phyloP scores from a whole-genome alignment of 441 rosid species.

The Cnidoscolus chayamansa region DNA sequence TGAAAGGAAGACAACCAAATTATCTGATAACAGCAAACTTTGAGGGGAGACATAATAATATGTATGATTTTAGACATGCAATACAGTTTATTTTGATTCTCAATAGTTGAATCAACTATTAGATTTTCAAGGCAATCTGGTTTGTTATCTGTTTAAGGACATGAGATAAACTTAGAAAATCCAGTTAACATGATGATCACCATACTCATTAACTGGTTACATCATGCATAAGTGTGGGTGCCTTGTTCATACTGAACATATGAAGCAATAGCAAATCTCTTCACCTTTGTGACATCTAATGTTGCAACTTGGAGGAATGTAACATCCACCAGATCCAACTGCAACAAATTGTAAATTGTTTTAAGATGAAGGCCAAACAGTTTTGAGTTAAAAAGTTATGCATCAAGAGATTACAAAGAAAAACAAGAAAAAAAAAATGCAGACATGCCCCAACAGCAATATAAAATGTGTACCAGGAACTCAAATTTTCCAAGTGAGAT shows the following conservation, averaged over 20 bases:
- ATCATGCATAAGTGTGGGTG: not conserved
- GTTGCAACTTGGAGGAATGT: conserved; percentile 54
- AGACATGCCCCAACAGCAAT: not conserved
- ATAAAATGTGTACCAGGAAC: not conserved
- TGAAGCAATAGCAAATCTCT: conserved; percentile 12
- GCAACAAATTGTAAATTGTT: conserved; percentile 32
- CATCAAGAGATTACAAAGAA: not conserved
- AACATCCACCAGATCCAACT: conserved; percentile 63
- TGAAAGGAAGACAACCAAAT: not conserved
- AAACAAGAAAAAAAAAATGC: not conserved
- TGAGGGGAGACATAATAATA: not conserved
- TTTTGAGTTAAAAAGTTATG: not conserved
- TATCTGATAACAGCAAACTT: not conserved
- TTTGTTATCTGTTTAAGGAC: conserved; percentile 19
- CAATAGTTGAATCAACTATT: not conserved
- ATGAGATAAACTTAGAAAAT: conserved; percentile 9
- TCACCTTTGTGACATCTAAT: conserved; percentile 51
- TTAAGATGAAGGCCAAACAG: conserved; percentile 9
- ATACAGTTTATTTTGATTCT: not conserved
- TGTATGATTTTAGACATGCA: not conserved
- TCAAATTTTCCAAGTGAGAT: not conserved
- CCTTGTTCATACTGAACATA: not conserved
- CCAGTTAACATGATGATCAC: conserved; percentile 7
- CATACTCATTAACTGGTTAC: conserved; percentile 2
- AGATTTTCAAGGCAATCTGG: conserved; percentile 9